A percentile compares a stretch with the other conserved stretches of the same genome.
phyloP scores from a whole-genome alignment of 2,329 filamentous ascomycete genomes.

The Colletotrichum chlorophyti region DNA sequence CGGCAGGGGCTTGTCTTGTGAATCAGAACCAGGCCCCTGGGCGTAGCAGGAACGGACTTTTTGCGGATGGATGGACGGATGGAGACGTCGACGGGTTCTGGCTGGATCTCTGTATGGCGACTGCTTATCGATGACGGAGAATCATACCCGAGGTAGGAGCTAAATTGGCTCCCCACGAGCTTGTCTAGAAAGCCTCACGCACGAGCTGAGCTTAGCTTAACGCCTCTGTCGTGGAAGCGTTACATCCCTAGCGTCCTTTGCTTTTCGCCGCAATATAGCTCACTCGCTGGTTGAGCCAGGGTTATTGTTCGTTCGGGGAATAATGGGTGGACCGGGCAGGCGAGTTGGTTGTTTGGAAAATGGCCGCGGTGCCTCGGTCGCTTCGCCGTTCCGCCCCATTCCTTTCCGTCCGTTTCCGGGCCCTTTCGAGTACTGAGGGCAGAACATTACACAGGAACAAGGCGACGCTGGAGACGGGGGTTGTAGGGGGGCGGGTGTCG shows the following conservation, averaged over 20 bases:
- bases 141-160: not conserved
- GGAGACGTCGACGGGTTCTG: not conserved
- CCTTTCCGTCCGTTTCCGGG: slow-evolving; percentile 16
- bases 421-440: slow-evolving; percentile 12
- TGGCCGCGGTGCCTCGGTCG: slow-evolving; percentile 5
- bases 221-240: not conserved
- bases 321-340: not conserved
- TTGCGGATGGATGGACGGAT: slow-evolving; percentile 1
- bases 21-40: slow-evolving; percentile 3
- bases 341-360: slow-evolving; percentile 9
- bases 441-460: too few relatives aligned
- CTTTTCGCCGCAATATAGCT: not conserved
- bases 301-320: not conserved
- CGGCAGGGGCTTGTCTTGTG: slow-evolving; percentile 7
- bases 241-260: not conserved
- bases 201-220: slow-evolving; percentile 1
- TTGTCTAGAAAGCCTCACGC: slow-evolving; percentile 16
- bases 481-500: too few relatives aligned
- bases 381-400: slow-evolving; percentile 22
- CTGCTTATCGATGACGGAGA: slow-evolving; percentile 5
- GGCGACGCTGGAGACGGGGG: slow-evolving; percentile 7
- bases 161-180: slow-evolving; percentile 2
- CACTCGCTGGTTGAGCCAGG: not conserved
- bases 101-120: not conserved
- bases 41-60: not conserved